These are phyloP conservation scores for Suillus variegatus DNA, from an alignment of 768 basidiomycete species.

Conservation along the genomic window DNA sequence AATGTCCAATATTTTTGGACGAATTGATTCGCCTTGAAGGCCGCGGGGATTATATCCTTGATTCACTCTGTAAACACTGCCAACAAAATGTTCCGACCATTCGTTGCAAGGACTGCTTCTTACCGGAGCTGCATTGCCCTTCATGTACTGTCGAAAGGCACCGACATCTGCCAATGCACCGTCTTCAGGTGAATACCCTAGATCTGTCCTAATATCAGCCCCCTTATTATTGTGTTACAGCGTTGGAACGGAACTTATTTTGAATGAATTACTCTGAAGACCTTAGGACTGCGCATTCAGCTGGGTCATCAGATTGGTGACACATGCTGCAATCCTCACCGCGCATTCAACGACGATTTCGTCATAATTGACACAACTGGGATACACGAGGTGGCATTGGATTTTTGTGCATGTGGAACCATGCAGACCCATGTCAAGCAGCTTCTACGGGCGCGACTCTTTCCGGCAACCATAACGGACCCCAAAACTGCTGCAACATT, in stretches of 20 bases:
- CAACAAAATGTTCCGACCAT: neutral
- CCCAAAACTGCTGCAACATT: constrained; percentile 22
- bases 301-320: constrained; percentile 21
- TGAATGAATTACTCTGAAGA: constrained; percentile 15
- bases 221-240: neutral
- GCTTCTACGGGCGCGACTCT: constrained; percentile 13
- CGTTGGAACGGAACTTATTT: constrained; percentile 23
- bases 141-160: neutral
- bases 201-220: neutral
- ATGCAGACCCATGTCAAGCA: constrained; percentile 9
- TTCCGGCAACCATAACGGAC: constrained; percentile 11
- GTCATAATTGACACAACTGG: constrained; percentile 20
- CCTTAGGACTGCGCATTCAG: constrained; percentile 22
- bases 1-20: neutral
- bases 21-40: neutral
- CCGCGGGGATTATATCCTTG: neutral
- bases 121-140: neutral
- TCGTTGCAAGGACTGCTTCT: neutral
- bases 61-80: neutral
- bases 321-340: constrained; percentile 13
- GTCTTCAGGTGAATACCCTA: neutral
- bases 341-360: constrained; percentile 15
- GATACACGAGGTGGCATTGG: neutral
- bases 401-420: neutral
- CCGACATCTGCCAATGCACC: neutral